phyloP scores from a whole-genome alignment of 345 rosid species.

The Brassica rapa region DNA sequence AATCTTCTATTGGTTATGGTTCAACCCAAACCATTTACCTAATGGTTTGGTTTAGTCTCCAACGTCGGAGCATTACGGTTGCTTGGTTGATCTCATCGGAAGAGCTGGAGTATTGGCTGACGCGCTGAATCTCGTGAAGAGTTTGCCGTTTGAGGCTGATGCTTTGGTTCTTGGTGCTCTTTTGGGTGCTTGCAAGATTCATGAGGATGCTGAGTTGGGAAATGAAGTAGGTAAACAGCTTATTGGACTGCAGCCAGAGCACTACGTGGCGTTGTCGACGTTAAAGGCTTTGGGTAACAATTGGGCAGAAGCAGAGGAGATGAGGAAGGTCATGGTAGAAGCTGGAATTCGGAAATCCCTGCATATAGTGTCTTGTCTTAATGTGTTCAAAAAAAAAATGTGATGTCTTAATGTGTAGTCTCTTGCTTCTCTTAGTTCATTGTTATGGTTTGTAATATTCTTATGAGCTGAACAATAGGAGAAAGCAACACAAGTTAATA shows the following conservation, averaged over 20 bases:
- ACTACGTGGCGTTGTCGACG: slow-evolving; percentile 52
- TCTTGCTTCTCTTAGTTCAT: neutral
- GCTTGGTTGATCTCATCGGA: slow-evolving; percentile 76
- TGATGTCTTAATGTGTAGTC: neutral
- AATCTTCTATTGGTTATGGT: no score
- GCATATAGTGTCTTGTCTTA: slow-evolving; percentile 48
- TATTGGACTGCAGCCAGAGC: slow-evolving; percentile 52
- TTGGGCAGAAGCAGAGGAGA: slow-evolving; percentile 58
- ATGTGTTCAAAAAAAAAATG: neutral
- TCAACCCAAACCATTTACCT: no score
- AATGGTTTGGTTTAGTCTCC: slow-evolving; percentile 29
- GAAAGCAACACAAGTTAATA: neutral
- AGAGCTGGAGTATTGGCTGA: slow-evolving; percentile 66
- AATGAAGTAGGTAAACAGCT: slow-evolving; percentile 52
- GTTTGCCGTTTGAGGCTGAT: slow-evolving; percentile 67
- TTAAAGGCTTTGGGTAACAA: slow-evolving; percentile 49
- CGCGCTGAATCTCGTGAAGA: slow-evolving; percentile 49
- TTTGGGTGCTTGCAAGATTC: slow-evolving; percentile 71
- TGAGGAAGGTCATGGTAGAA: slow-evolving; percentile 53
- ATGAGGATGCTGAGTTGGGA: slow-evolving; percentile 55
- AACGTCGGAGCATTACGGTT: slow-evolving; percentile 69
- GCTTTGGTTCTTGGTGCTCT: slow-evolving; percentile 68
- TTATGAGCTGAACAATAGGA: neutral
- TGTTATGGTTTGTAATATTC: neutral
- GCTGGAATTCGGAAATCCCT: slow-evolving; percentile 51